Conservation (phyloP, 257 asterid genomes). For the Nicotiana sylvestris region DNA sequence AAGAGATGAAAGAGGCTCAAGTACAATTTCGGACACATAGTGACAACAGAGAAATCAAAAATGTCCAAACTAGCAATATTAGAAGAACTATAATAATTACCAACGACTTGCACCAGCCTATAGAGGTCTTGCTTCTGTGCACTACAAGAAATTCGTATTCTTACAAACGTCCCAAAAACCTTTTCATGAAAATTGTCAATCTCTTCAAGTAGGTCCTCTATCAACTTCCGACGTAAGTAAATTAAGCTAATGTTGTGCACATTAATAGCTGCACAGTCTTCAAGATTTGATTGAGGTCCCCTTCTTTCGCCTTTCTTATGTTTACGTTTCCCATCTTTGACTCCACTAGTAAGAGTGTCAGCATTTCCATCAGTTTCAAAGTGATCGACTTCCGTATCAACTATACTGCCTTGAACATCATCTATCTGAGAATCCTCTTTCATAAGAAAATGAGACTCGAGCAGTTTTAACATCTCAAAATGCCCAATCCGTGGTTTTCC, state of each 20-base stretch:
- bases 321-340: conserved; percentile 69
- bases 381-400: conserved; percentile 76
- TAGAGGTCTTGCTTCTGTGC: conserved; percentile 91
- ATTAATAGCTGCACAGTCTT: conserved; percentile 93
- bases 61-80: background rate
- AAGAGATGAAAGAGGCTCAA: background rate
- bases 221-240: conserved; percentile 80
- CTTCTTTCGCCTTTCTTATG: conserved; percentile 56
- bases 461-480: conserved; percentile 97
- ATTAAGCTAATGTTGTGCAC: conserved; percentile 84
- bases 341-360: conserved; percentile 47
- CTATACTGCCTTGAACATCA: conserved; percentile 84
- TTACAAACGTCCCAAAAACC: conserved; percentile 84
- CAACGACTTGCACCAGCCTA: conserved; percentile 97
- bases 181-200: conserved; percentile 60
- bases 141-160: conserved; percentile 84
- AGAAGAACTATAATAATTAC: conserved; percentile 36
- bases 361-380: conserved; percentile 54
- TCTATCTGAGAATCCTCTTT: conserved; percentile 71
- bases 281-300: conserved; percentile 81
- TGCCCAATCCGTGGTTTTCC: conserved; percentile 96
- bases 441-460: conserved; percentile 80
- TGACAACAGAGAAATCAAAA: background rate
- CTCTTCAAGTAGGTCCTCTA: conserved; percentile 96
- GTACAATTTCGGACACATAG: background rate